Evolutionary conservation across 139 green algal species (phyloP), one percentile per base, ranked within the genome.

Genomic region (Tetradesmus lagerheimii): DNA sequence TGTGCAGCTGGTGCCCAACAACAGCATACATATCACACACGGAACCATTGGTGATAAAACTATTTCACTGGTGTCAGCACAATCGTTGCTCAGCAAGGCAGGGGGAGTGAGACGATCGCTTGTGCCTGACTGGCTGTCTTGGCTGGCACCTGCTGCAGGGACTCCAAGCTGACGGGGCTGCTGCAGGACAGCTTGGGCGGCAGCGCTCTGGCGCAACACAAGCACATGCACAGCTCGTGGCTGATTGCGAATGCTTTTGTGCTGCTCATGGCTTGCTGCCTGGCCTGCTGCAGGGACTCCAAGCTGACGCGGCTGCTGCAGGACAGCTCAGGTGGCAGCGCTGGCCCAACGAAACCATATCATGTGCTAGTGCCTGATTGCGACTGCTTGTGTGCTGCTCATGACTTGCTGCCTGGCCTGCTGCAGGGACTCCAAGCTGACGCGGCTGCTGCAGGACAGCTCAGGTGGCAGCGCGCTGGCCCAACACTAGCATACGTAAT

Each of bases 241-340:
- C n/a, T n/a, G 45, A 12, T 57, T 57, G 45, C 14, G 45, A 12
- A 9, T 57, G n/a, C 45, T 18, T 12, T 9, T 9, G 25, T 71
- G 57, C 23, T n/a, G 57, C 57, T 23, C 23, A 1, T 71, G 57
- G 20, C 57, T 71, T 20, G n/a, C 31, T n/a, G 4, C 4, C 25
- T n/a, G 14, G 5, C 53, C 16, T 77, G 39, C 38, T 96, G 95
- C 93, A 89, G 94, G 37, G 92, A 95, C 90, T 94, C 90, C 62
- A 96, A 96, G 93, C 92, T 97, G 1, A 97, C 95, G 8, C 94
- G 94, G 31, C 89, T 97, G 67, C 88, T 97, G 79, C 94, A 97
- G 91, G 95, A 97, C 90, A 96, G 94, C 23, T 91, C 97, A 53
- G 95, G 94, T 15, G 95, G 95, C 50, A 97, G 95, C 93, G 93